A percentile compares a stretch with the other conserved stretches of the same genome.
Conservation (phyloP, 768 basidiomycete genomes). For the Chalciporus chontae region DNA sequence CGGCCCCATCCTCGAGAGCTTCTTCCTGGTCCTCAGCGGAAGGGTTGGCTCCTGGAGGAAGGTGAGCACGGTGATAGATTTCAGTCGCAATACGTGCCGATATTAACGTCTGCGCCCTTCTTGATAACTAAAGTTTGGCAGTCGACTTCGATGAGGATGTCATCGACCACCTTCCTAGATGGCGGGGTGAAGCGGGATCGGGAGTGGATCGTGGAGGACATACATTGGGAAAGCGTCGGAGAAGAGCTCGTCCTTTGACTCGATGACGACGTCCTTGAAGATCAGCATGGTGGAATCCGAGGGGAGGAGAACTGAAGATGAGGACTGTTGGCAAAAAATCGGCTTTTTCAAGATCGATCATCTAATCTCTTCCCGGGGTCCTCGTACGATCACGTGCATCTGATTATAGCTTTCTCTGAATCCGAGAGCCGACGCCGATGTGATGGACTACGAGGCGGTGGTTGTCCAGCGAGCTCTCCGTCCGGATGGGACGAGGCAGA, state of each 20-base stretch:
- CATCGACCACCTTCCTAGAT: constrained; percentile 70
- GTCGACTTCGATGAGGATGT: constrained; percentile 84
- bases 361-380: constrained; percentile 21
- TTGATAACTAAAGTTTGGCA: constrained; percentile 69
- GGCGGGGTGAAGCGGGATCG: constrained; percentile 1
- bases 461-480: constrained; percentile 58
- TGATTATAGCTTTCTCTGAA: background rate
- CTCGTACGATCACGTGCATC: background rate
- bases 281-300: constrained; percentile 56
- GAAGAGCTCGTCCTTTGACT: constrained; percentile 75
- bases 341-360: constrained; percentile 2
- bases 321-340: too few relatives aligned
- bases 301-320: background rate
- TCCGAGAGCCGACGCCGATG: constrained; percentile 14
- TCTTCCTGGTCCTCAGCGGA: constrained; percentile 88
- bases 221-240: constrained; percentile 90
- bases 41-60: constrained; percentile 76
- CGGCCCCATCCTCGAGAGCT: constrained; percentile 72
- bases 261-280: constrained; percentile 67
- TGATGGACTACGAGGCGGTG: constrained; percentile 82
- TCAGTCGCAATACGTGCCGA: constrained; percentile 50
- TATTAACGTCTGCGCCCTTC: constrained; percentile 78
- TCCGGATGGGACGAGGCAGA: constrained; percentile 56
- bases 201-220: constrained; percentile 25
- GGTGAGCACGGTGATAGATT: constrained; percentile 6